These are phyloP conservation scores for Galeopsis tetrahit DNA, from an alignment of 257 asterid species.

Conservation along the genomic window DNA sequence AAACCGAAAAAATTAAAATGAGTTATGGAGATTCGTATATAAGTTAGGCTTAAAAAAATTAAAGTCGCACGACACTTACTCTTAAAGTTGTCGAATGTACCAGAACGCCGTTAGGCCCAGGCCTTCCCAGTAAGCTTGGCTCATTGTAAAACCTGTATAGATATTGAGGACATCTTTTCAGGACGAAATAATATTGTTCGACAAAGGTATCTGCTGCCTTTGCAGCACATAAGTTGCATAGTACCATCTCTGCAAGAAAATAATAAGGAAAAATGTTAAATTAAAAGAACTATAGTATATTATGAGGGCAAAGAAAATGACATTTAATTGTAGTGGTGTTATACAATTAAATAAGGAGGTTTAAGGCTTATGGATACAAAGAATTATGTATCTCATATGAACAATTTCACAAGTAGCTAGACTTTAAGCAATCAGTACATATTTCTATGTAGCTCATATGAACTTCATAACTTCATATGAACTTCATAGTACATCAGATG, in stretches of 20 bases:
- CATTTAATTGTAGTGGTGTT: no score
- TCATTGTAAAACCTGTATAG: slow-evolving; percentile 57
- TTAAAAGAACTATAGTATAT: not conserved
- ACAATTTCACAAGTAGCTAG: no score
- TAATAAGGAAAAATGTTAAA: not conserved
- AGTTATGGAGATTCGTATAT: not conserved
- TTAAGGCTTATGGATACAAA: no score
- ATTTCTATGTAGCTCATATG: no score
- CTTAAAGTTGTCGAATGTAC: slow-evolving; percentile 42
- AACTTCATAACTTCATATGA: no score
- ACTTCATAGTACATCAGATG: no score
- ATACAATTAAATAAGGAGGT: no score
- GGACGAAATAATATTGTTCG: slow-evolving; percentile 45
- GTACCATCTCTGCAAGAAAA: slow-evolving; percentile 51
- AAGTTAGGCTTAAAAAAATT: not conserved
- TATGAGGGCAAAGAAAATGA: not conserved
- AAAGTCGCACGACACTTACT: slow-evolving; percentile 36
- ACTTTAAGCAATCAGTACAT: no score
- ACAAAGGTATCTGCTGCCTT: slow-evolving; percentile 46
- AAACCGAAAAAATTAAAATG: not conserved
- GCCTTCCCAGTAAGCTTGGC: slow-evolving; percentile 51
- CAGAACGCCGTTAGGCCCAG: slow-evolving; percentile 39
- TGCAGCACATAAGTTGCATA: slow-evolving; percentile 23
- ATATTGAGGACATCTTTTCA: slow-evolving; percentile 39
- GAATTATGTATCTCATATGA: no score